phyloP scores from a whole-genome alignment of 139 green algal genomes.

The Axilococcus clingmanii region DNA sequence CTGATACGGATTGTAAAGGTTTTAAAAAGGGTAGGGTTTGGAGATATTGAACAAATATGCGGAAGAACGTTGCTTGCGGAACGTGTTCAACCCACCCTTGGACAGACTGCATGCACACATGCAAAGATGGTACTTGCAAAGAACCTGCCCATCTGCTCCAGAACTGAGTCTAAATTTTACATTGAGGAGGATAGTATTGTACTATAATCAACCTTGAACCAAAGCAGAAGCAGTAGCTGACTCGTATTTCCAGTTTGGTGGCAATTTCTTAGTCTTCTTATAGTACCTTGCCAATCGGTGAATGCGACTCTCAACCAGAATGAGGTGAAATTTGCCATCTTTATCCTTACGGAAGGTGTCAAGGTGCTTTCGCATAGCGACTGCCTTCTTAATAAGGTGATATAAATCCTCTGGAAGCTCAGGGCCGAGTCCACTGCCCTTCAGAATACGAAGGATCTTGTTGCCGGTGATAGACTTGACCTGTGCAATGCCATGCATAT shows the following conservation, averaged over 20 bases:
- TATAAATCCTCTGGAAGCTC: slow-evolving; percentile 99
- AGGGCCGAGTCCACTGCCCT: slow-evolving; percentile 77
- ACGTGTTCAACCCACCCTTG: neutral
- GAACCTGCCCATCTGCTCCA: no score
- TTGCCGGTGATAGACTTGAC: slow-evolving; percentile 79
- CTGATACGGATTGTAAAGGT: no score
- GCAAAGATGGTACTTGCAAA: no score
- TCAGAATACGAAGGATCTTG: slow-evolving; percentile 98
- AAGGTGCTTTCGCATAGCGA: slow-evolving; percentile 97
- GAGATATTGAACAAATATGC: no score
- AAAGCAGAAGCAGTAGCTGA: slow-evolving; percentile 84
- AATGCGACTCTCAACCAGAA: slow-evolving; percentile 92
- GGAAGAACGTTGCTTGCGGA: no score
- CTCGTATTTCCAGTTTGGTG: slow-evolving; percentile 91
- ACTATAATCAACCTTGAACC: slow-evolving; percentile 38
- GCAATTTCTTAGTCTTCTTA: slow-evolving; percentile 80
- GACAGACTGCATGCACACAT: no score
- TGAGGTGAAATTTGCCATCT: slow-evolving; percentile 82
- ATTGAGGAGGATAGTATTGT: no score
- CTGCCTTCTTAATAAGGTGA: slow-evolving; percentile 98
- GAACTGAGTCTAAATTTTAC: no score
- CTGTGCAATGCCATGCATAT: slow-evolving; percentile 88
- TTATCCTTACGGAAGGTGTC: slow-evolving; percentile 90
- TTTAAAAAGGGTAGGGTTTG: no score
- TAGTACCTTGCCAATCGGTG: slow-evolving; percentile 99